Evolutionary conservation across 768 basidiomycete genomes (phyloP).

Genomic region (Daedalea quercina): DNA sequence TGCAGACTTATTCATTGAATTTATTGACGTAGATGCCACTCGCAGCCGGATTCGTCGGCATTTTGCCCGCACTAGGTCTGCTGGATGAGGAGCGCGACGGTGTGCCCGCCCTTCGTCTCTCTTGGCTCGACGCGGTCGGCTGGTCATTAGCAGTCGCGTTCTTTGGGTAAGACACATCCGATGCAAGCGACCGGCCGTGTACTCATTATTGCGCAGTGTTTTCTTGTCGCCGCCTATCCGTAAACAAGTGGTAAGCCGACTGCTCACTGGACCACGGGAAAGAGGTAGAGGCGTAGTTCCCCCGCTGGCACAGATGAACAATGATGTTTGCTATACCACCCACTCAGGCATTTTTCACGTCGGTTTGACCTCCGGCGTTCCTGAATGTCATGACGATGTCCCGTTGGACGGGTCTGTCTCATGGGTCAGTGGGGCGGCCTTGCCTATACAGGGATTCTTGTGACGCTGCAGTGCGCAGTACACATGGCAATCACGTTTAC

Average conservation of each 20-base stretch:
- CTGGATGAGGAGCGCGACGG: constrained; percentile 75
- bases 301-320: too few species aligned
- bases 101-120: constrained; percentile 63
- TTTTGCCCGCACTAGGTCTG: constrained; percentile 82
- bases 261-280: too few species aligned
- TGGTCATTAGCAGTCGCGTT: constrained; percentile 94
- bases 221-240: constrained; percentile 93
- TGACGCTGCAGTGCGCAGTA: too few species aligned
- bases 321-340: too few species aligned
- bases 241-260: constrained; percentile 76
- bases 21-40: constrained; percentile 56
- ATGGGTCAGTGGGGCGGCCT: too few species aligned
- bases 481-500: too few species aligned
- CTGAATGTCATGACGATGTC: too few species aligned
- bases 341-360: too few species aligned
- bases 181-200: not conserved
- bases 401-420: too few species aligned
- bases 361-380: too few species aligned
- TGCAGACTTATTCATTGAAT: not conserved
- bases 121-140: constrained; percentile 64
- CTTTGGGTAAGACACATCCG: constrained; percentile 56
- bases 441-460: too few species aligned
- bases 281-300: too few species aligned
- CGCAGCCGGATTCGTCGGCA: constrained; percentile 86
- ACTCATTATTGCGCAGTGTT: constrained; percentile 44